Base-by-base conservation (phyloP, 2,329 filamentous ascomycete species). In the Talaromyces atroroseus region DNA sequence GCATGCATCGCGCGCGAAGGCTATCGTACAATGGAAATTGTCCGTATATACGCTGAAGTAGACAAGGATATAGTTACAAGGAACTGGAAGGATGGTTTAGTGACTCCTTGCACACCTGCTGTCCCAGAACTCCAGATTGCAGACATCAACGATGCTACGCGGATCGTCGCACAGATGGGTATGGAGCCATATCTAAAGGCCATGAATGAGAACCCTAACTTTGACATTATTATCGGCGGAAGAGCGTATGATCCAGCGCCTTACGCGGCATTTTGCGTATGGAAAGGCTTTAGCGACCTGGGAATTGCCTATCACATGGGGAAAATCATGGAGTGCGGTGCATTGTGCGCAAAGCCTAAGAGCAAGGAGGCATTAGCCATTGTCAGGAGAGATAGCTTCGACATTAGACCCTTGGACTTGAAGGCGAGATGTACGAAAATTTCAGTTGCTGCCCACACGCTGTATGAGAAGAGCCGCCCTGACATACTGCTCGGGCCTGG, bases 241-340 rank as follows among this genome's bases (percentile, higher is more conserved):
- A 61, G 73, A 10, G 63, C 67, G 5, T 75, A 76, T 54, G 73
- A 76, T 50, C 73, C 73, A 1, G 60, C 69, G 1, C 72, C 72
- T 0, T 76, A 71, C 59, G 67, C 66, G 2, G 73, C 67, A 2
- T 75, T 51, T 24, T 56, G 54, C 32, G 34, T 50, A 12, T 50
- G 32, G 18, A 26, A 50, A 10, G 54, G 47, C 11, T 56, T 56
- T 40, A 47, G 23, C 18, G 40, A 44, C 23, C 20, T 53, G 5
- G 50, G 40, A 6, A 44, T 40, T 12, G 38, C 40, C 10, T 29
- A 40, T 23, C 56, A 81, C 60, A 80, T 82, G 77, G 80, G 79
- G 10, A 81, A 83, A 65, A 78, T 82, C 5, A 71, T 82, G 66
- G 80, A 82, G 60, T 82, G 79, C 16, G 79, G 78, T 14, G 74